phyloP scores from a whole-genome alignment of 306 rosid genomes.

The Alnus glutinosa region DNA sequence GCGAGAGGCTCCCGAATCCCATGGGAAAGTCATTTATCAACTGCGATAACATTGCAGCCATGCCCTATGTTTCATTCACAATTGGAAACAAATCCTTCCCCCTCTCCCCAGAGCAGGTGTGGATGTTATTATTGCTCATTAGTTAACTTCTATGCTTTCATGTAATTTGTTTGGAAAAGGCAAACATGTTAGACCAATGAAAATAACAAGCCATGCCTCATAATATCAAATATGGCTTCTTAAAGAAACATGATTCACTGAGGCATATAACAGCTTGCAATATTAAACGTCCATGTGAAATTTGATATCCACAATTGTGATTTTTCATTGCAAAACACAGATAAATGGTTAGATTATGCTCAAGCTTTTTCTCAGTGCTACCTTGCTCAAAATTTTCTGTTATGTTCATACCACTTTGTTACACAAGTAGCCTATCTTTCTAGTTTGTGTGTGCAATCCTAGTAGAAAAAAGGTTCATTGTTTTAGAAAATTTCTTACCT shows the following conservation, averaged over 20 bases:
- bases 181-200: neutral
- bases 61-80: constrained; percentile 59
- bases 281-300: neutral
- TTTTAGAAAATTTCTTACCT: neutral
- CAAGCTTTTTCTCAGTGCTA: neutral
- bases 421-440: constrained; percentile 1
- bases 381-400: neutral
- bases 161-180: neutral
- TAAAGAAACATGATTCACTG: neutral
- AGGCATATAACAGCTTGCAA: neutral
- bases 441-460: neutral
- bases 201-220: neutral
- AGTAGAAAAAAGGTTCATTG: neutral
- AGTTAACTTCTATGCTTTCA: neutral
- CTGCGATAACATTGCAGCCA: constrained; percentile 43
- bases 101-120: constrained; percentile 67
- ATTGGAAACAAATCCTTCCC: constrained; percentile 61
- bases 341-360: neutral
- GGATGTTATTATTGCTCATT: constrained; percentile 7
- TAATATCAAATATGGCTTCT: neutral
- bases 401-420: neutral
- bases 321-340: neutral
- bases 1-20: constrained; percentile 75
- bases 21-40: constrained; percentile 50
- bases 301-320: neutral